These are phyloP conservation scores for Nothopassalora personata DNA, from an alignment of 2,329 filamentous ascomycete genomes.

Conservation along the genomic window DNA sequence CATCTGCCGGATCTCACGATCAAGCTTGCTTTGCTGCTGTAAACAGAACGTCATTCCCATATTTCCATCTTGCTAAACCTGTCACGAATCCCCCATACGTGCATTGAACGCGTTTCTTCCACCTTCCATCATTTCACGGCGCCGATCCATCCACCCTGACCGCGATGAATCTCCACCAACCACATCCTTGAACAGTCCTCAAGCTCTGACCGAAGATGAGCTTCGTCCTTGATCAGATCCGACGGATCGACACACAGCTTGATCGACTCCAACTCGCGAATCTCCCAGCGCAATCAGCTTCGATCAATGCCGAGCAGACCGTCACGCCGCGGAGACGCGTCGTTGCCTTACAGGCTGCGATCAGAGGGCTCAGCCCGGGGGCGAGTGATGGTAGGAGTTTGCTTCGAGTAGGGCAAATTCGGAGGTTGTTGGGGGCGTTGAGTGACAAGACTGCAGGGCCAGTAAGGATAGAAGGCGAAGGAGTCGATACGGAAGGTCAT, in stretches of 20 bases:
- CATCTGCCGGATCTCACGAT: background rate
- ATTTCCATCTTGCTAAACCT: background rate
- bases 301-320: conserved; percentile 2
- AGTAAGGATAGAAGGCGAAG: conserved; percentile 4
- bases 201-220: conserved; percentile 24
- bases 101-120: background rate
- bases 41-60: background rate
- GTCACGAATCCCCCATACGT: background rate
- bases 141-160: background rate
- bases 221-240: conserved; percentile 45
- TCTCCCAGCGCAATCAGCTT: conserved; percentile 12
- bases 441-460: conserved; percentile 12
- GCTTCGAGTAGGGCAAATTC: conserved; percentile 14
- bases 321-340: conserved; percentile 23
- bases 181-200: background rate
- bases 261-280: conserved; percentile 51
- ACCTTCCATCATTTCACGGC: background rate
- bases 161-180: background rate
- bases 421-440: conserved; percentile 10
- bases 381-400: conserved; percentile 22
- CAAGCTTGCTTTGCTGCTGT: background rate
- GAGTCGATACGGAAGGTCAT: background rate
- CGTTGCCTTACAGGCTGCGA: conserved; percentile 29
- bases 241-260: conserved; percentile 53
- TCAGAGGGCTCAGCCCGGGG: conserved; percentile 26